Evolutionary conservation across 345 rosid genomes (phyloP).

Genomic region (Bruguiera sexangula): DNA sequence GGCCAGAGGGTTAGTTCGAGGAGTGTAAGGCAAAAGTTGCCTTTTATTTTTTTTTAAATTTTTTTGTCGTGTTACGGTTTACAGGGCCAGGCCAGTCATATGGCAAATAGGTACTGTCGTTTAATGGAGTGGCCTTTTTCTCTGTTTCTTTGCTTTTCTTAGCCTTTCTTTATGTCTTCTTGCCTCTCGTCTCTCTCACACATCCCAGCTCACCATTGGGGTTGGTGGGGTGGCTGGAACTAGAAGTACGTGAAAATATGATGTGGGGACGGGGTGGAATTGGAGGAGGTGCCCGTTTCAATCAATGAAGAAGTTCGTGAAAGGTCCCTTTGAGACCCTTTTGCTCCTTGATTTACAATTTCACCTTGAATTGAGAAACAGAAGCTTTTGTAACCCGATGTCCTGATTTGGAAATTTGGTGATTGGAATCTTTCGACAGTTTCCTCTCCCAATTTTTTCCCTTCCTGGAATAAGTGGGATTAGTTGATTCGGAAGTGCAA

Average conservation of each 20-base stretch:
- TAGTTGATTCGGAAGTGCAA: too few species aligned
- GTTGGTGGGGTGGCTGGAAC: too few species aligned
- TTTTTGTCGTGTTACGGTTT: background rate
- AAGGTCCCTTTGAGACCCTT: conserved; percentile 6
- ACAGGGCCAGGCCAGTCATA: background rate
- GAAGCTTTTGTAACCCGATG: background rate
- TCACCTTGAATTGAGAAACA: too few species aligned
- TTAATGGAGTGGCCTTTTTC: background rate
- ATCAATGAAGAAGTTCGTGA: background rate
- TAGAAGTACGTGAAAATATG: too few species aligned
- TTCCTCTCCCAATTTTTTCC: background rate
- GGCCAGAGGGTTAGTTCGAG: background rate
- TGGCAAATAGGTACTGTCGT: conserved; percentile 14
- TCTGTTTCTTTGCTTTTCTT: background rate
- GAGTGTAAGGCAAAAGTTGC: background rate
- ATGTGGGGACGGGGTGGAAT: too few species aligned
- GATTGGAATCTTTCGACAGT: background rate
- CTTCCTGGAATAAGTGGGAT: background rate
- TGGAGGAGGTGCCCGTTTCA: background rate
- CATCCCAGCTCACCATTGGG: too few species aligned
- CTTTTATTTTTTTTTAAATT: background rate
- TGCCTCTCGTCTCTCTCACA: background rate
- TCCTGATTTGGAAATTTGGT: conserved; percentile 14
- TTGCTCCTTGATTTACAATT: too few species aligned
- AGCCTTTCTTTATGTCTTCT: background rate